Base-by-base conservation (phyloP, 2,329 filamentous ascomycete species). In the Xylaria sp. region DNA sequence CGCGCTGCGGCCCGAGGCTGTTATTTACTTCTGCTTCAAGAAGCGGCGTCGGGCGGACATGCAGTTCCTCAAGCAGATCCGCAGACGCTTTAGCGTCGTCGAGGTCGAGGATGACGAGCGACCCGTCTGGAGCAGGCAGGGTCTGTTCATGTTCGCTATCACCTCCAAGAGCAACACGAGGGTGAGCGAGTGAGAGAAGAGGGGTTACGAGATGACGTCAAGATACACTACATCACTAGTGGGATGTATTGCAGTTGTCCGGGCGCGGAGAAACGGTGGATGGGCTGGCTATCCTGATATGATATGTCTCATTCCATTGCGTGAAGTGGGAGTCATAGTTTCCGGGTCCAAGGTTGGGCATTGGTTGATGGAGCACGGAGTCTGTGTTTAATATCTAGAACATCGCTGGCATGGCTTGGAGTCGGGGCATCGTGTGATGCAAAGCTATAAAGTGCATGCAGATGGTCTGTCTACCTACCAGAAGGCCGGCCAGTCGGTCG, bases 21-120 rank as follows among this genome's bases (percentile, higher is more conserved):
- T 85, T 10, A 79, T 91, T 55, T 91, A 89, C 80, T 98, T 99
- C 81, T 97, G 95, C 83, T 97, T 97, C 85, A 98, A 97, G 85
- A 95, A 93, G 82, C 86, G 96, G 73, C 89, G 96, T 76, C 87
- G 93, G 68, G 96, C 91, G 48, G 91, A 94, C 77, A 85, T 90
- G 82, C 87, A 91, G 67, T 93, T 93, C 76, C 85, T 94, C 77
- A 92, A 91, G 78, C 86, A 86, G 77, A 89, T 90, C 18, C 89
- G 84, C 76, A 93, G 91, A 80, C 80, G 83, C 41, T 94, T 94
- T 75, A 74, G 81, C 15, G 85, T 93, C 20, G 83, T 85, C 41
- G 89, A 91, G 74, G 78, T 92, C 43, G 81, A 82, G 0, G 55
- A 58, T 73, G 86, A 89, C 67, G 88, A 90, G 70, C 81, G 85